phyloP scores from a whole-genome alignment of 352 stramenopile genomes.

The Phytophthora niederhauseri region DNA sequence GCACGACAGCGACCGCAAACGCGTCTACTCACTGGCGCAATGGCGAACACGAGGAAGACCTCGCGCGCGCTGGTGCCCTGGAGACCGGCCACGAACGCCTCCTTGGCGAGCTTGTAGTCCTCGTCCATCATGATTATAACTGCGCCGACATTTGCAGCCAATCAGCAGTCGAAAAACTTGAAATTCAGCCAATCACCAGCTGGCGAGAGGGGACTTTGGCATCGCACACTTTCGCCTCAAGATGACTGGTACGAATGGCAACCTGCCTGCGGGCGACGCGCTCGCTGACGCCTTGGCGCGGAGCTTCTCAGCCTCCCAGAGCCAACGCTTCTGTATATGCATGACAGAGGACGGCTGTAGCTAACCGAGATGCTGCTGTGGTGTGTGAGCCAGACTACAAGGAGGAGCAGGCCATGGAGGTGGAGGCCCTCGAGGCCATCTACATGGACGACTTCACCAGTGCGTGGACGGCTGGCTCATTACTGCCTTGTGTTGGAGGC shows the following conservation, averaged over 20 bases:
- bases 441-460: constrained; percentile 92
- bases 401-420: constrained; percentile 90
- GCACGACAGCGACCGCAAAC: constrained; percentile 1
- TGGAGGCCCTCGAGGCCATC: constrained; percentile 89
- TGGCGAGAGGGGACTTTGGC: constrained; percentile 24
- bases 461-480: constrained; percentile 34
- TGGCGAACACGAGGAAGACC: constrained; percentile 77
- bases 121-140: constrained; percentile 50
- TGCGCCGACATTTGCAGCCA: constrained; percentile 28
- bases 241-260: constrained; percentile 69
- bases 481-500: constrained; percentile 5
- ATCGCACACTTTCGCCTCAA: constrained; percentile 25
- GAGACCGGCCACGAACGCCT: constrained; percentile 77
- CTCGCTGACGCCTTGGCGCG: background rate
- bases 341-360: background rate
- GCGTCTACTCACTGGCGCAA: constrained; percentile 62
- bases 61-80: constrained; percentile 73
- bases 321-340: constrained; percentile 3
- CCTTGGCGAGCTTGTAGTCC: constrained; percentile 86
- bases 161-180: constrained; percentile 13
- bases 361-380: constrained; percentile 1
- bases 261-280: constrained; percentile 4
- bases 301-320: background rate
- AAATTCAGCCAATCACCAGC: constrained; percentile 43
- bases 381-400: constrained; percentile 69